Evolutionary conservation across 2,329 filamentous ascomycete species (phyloP), one percentile per base, ranked within the genome.

Genomic region (Biscogniauxia marginata): DNA sequence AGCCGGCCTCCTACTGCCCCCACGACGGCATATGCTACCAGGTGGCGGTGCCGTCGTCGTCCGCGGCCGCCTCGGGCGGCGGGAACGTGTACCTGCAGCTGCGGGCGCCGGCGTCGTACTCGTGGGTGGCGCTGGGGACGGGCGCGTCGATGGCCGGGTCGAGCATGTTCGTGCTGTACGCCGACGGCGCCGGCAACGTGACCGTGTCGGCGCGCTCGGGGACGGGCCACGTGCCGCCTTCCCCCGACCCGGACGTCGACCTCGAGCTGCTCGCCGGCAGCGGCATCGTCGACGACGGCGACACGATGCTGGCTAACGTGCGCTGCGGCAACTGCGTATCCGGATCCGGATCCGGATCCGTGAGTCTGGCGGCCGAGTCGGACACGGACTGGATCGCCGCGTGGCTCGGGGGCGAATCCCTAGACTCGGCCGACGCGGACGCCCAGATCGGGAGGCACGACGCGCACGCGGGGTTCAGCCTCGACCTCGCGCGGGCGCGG

Each of bases 1-100:
- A 58, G 4, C 61, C 69, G 6, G 53, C 69, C n/a, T 62, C 67
- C 13, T 71, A 72, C 63, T 84, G 81, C 62, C 74, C 79, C 45
- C 66, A 65, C 2, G 61, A 65, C 24, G 62, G 72, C n/a, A 69
- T 85, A 44, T 86, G 84, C 70, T 85, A 79, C 70, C 73, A 74
- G 57, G 77, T 87, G 61, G 84, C 75, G 45, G 77, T 86, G 2
- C 84, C 85, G 0, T 63, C 74, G 47, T 65, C 73, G 1, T 80
- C 83, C n/a, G n/a, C n/a, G 1, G 77, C 77, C 11, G 72, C 72
- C 39, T 74, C 77, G 3, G 76, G 75, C 25, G 72, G 74, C 3
- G 84, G 83, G 54, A 83, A 84, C 66, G 76, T 88, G 53, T 87
- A 84, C 67, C 77, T 88, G 60, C 84, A 86, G 65, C 75, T 88